Evolutionary conservation across 257 asterid genomes (phyloP).

Genomic region (Gentiana dahurica): DNA sequence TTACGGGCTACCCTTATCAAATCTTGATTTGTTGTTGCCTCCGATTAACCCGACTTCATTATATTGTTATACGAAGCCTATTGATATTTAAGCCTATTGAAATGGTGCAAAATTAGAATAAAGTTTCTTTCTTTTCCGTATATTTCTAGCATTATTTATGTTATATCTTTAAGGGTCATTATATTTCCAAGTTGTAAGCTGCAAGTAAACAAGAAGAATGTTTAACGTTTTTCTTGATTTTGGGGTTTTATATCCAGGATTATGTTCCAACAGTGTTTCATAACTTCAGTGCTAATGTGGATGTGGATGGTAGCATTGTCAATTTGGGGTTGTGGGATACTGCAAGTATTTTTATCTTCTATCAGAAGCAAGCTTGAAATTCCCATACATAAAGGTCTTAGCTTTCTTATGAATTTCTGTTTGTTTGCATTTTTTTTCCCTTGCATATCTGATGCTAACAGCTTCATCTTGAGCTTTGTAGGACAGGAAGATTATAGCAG

Average conservation of each 20-base stretch:
- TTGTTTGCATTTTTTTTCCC: constrained; percentile 1
- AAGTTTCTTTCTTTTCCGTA: too few species aligned
- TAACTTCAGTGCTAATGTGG: constrained; percentile 85
- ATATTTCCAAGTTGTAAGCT: too few species aligned
- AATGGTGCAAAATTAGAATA: too few species aligned
- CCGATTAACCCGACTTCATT: too few species aligned
- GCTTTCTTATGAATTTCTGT: constrained; percentile 1
- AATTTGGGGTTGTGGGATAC: constrained; percentile 94
- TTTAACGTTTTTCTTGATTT: neutral
- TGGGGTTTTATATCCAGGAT: constrained; percentile 37
- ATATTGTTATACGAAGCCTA: too few species aligned
- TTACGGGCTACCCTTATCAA: too few species aligned
- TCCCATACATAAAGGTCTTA: neutral
- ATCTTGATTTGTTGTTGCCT: too few species aligned
- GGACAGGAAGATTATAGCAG: constrained; percentile 98
- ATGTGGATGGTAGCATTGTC: constrained; percentile 90
- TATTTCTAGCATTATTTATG: too few species aligned
- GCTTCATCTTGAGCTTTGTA: constrained; percentile 14
- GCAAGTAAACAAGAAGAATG: too few species aligned
- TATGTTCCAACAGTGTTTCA: constrained; percentile 88
- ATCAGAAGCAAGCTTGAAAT: neutral
- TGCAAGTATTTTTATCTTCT: constrained; percentile 45
- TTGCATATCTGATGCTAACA: constrained; percentile 1
- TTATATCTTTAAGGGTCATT: too few species aligned
- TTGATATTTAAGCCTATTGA: too few species aligned